Percentiles rank a stretch among this genome's conserved stretches.
phyloP scores from a whole-genome alignment of 352 stramenopile genomes.

The Phytopythium vexans region DNA sequence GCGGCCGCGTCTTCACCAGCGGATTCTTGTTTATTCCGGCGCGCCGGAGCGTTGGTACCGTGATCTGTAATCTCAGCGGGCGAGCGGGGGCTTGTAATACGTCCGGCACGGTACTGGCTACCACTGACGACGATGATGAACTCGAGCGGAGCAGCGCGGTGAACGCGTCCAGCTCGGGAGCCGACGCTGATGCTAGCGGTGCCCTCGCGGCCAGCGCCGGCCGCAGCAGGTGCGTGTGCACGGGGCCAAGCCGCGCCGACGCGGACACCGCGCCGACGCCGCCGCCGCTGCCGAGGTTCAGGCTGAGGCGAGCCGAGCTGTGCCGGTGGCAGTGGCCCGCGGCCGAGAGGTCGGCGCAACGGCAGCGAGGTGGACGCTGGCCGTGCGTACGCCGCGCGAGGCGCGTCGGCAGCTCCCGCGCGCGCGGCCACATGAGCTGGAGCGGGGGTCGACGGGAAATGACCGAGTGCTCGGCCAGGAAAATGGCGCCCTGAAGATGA shows the following conservation, averaged over 20 bases:
- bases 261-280: neutral
- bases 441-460: no score
- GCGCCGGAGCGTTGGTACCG: neutral
- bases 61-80: no score
- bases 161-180: no score
- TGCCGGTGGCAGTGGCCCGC: constrained; percentile 18
- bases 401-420: constrained; percentile 26
- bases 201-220: constrained; percentile 6
- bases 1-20: neutral
- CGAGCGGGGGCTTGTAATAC: neutral
- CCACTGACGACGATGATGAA: no score
- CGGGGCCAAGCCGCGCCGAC: constrained; percentile 10
- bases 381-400: constrained; percentile 22
- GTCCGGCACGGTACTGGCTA: constrained; percentile 1
- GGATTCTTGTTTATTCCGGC: neutral
- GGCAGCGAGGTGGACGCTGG: constrained; percentile 13
- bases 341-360: constrained; percentile 19
- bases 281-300: neutral
- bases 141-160: no score
- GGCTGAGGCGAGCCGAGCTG: constrained; percentile 14
- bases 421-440: constrained; percentile 22
- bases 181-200: no score
- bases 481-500: no score
- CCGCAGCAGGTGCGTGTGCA: constrained; percentile 17
- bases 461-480: no score